Base-by-base conservation (phyloP, 2,329 filamentous ascomycete genomes). In the Stemphylium lycopersici region DNA sequence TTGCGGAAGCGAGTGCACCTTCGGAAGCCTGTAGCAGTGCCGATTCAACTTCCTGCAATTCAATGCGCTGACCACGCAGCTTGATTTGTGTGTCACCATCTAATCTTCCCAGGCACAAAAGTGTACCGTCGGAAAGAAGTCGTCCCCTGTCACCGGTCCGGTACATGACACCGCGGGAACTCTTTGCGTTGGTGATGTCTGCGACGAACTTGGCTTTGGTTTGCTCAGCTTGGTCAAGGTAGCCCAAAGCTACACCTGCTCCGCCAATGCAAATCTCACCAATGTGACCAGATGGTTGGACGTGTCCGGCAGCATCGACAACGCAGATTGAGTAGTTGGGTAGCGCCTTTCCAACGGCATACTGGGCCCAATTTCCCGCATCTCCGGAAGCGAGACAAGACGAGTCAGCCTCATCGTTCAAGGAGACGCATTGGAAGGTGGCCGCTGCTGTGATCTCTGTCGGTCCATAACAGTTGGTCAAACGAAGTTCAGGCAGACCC, bases 31-130 rank as follows among this genome's bases (percentile, higher is more conserved):
- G 20, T 2, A 78, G 13, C 13, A 80, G 69, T 6, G 52, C 55
- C 29, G 66, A 26, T 44, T 76, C 76, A n/a, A 83, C 73, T 6
- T 84, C 83, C 3, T 68, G 61, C 0, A 84, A 64, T 12, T 84
- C 81, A 20, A 83, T 75, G 0, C 79, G 73, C 2, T 78, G 46
- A 1, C 79, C 80, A 2, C 73, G 68, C 1, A 83, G 63, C 58
- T 83, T 83, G 56, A 83, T 65, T 38, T 80, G 75, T 0, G 73
- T 77, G 46, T 81, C 78, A 3, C 61, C 61, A 10, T 31, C 47
- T 1, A 58, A 48, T 0, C 65, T 48, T 6, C 61, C 55, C 6
- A 49, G 3, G 44, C 72, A 41, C 0, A 81, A 50, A 0, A 65
- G 53, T 2, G 26, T 4, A 0, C 79, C 79, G 31, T 79, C 70